phyloP scores from a whole-genome alignment of 2,329 filamentous ascomycete species.

The Westerdykella aurantiaca region DNA sequence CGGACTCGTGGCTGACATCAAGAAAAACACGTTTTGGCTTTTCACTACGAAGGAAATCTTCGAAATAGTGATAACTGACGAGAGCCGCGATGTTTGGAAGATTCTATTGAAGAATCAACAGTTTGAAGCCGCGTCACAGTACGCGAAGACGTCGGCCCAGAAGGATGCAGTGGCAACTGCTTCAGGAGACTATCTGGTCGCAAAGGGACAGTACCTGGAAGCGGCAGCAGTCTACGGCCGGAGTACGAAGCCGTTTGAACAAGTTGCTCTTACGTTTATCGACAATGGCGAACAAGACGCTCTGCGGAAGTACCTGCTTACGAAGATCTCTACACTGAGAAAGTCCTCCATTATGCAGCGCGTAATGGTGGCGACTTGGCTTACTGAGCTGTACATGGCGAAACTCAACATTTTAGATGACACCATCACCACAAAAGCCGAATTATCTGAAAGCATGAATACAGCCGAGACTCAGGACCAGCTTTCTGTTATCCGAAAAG shows the following conservation, averaged over 20 bases:
- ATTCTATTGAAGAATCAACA: conserved; percentile 82
- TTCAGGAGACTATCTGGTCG: conserved; percentile 81
- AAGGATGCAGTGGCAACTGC: conserved; percentile 88
- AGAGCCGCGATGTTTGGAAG: conserved; percentile 90
- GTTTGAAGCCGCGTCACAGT: conserved; percentile 81
- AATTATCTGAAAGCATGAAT: conserved; percentile 66
- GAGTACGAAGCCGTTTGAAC: conserved; percentile 95
- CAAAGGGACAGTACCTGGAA: conserved; percentile 74
- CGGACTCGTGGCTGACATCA: conserved; percentile 81
- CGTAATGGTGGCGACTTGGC: conserved; percentile 91
- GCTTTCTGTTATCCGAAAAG: conserved; percentile 62
- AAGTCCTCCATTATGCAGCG: conserved; percentile 85
- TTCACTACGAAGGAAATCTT: conserved; percentile 89
- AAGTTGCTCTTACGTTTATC: conserved; percentile 86
- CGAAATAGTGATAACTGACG: conserved; percentile 84
- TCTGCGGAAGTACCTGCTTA: conserved; percentile 78
- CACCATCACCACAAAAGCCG: conserved; percentile 82
- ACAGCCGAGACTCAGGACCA: conserved; percentile 66
- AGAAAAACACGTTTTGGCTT: conserved; percentile 96
- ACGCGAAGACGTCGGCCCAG: conserved; percentile 72
- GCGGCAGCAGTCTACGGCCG: conserved; percentile 87
- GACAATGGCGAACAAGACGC: conserved; percentile 88
- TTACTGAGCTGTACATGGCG: conserved; percentile 94
- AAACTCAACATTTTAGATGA: conserved; percentile 94
- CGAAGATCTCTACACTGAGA: conserved; percentile 75